Percentiles rank a stretch among this genome's conserved stretches.
phyloP scores from a whole-genome alignment of 2,329 filamentous ascomycete species.

The Stagonosporopsis chrysanthemi region DNA sequence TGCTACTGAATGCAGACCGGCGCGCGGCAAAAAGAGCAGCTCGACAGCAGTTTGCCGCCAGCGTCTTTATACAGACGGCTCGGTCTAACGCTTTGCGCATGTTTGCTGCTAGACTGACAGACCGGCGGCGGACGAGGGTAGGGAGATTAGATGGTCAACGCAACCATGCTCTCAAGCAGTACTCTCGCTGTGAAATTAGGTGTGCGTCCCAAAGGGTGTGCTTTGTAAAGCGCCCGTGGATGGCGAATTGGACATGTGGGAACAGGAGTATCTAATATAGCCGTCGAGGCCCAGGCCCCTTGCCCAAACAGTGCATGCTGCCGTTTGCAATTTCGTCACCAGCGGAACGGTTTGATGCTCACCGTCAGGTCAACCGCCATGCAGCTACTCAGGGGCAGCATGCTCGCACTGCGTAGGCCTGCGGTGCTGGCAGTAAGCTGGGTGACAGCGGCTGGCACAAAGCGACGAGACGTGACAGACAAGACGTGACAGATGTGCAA shows the following conservation, averaged over 20 bases:
- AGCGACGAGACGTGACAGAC: constrained; percentile 17
- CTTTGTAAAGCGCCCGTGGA: constrained; percentile 25
- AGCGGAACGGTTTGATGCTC: constrained; percentile 13
- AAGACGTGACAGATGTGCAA: constrained; percentile 17
- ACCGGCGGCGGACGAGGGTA: constrained; percentile 7
- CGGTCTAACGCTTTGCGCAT: background rate
- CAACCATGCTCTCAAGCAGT: constrained; percentile 11
- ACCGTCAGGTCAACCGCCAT: constrained; percentile 17
- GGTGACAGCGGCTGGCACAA: constrained; percentile 18
- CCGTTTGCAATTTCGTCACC: constrained; percentile 29
- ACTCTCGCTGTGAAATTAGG: constrained; percentile 8
- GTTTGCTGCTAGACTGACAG: background rate
- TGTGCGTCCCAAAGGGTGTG: constrained; percentile 14
- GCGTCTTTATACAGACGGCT: constrained; percentile 5
- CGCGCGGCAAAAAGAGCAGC: background rate
- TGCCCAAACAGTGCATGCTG: constrained; percentile 13
- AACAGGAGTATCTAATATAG: constrained; percentile 38
- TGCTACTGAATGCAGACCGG: background rate
- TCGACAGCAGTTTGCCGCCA: background rate
- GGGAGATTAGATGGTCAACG: constrained; percentile 12
- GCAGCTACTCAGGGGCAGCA: constrained; percentile 35
- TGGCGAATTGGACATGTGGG: constrained; percentile 25
- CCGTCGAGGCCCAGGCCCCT: constrained; percentile 20
- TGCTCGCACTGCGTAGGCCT: background rate
- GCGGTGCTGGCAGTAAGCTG: background rate